A percentile compares a stretch with the other conserved stretches of the same genome.
phyloP scores from a whole-genome alignment of 148 eudicot genomes.

The Rhododendron simsii region DNA sequence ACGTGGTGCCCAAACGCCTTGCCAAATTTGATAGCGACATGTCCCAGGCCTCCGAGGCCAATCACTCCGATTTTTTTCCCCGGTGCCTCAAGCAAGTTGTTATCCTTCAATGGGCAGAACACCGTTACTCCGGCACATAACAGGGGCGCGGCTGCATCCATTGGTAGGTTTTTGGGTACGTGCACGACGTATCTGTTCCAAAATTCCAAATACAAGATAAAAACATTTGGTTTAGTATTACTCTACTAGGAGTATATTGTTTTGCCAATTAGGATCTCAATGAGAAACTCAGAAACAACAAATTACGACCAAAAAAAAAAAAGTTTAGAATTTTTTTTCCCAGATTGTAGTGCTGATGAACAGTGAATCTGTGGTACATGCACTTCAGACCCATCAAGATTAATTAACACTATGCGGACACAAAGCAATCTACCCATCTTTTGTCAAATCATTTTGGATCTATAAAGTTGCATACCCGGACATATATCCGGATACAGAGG shows the following conservation, averaged over 20 bases:
- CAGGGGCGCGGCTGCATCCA: slow-evolving; percentile 85
- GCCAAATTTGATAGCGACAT: slow-evolving; percentile 78
- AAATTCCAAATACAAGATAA: not conserved
- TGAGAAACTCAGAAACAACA: too few relatives aligned
- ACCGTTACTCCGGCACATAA: slow-evolving; percentile 89
- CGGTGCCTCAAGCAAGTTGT: slow-evolving; percentile 38
- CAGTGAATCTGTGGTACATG: too few relatives aligned
- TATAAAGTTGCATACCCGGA: not conserved
- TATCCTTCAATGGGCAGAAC: slow-evolving; percentile 71
- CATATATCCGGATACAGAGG: not conserved
- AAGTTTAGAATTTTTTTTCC: too few relatives aligned
- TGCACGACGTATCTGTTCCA: slow-evolving; percentile 60
- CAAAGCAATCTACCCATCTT: too few relatives aligned
- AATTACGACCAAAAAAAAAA: too few relatives aligned
- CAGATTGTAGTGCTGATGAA: too few relatives aligned
- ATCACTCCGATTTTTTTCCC: slow-evolving; percentile 66
- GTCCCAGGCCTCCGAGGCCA: slow-evolving; percentile 88
- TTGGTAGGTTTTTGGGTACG: slow-evolving; percentile 61
- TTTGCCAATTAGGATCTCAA: too few relatives aligned
- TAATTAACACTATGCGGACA: too few relatives aligned
- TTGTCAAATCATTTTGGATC: not conserved
- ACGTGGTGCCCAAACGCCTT: slow-evolving; percentile 90
- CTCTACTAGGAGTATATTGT: not conserved
- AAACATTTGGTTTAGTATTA: not conserved
- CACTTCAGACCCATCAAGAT: too few relatives aligned